Evolutionary conservation across 306 rosid species (phyloP), one percentile per base, ranked within the genome.

Genomic region (Fagus crenata): DNA sequence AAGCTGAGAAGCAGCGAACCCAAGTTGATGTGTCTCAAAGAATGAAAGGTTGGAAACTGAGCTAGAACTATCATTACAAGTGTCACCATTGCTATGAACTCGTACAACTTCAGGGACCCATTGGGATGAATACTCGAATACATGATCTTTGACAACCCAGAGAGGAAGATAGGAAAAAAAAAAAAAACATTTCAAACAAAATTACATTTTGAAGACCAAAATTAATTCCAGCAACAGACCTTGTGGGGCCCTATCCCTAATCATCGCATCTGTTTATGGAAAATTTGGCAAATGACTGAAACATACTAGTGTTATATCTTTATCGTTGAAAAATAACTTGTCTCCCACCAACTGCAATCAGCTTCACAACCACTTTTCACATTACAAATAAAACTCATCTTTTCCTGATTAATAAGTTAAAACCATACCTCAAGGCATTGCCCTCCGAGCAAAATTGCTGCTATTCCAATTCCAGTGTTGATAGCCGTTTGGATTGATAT

Each of bases 81-180:
- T 1, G 97, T 92, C 89, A 89, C 98, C 97, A 92, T 88, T 76
- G 98, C 97, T 84, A 95, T 89, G 78, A 95, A 95, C 39, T 95
- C 81, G 78, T 92, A 95, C 90, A 95, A 46, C 77, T 88, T 95
- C 81, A 95, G 80, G 12, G 92, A 17, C 71, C 98, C 98, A 72
- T 89, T 74, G 2, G 96, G 97, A 58, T 81, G 80, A 8, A 95
- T 49, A 15, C 76, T 87, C 49, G 91, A 79, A 84, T 95, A 95
- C 87, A 95, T 78, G 49, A 95, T n/a, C n/a, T n/a, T n/a, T n/a
- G n/a, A n/a, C n/a, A n/a, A n/a, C n/a, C n/a, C n/a, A n/a, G n/a
- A n/a, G n/a, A n/a, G n/a, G n/a, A n/a, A n/a, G n/a, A n/a, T 58
- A 49, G 13, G 46, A 28, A 13, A 46, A 51, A 28, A 55, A 0